These are phyloP conservation scores for Cnidoscolus chayamansa DNA, from an alignment of 441 rosid species.

Conservation along the genomic window DNA sequence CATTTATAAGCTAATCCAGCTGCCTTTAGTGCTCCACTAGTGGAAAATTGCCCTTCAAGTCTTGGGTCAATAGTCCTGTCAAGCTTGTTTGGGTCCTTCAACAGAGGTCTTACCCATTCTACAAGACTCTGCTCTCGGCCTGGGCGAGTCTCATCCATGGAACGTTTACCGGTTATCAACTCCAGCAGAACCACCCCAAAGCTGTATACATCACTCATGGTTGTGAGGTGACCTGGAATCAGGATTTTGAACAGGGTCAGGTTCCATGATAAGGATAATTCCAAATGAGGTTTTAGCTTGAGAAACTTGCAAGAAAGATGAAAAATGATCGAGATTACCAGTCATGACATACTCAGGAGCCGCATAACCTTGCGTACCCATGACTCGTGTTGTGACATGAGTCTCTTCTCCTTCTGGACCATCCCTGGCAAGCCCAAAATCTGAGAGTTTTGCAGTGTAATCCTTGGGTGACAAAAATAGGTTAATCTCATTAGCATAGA, in stretches of 20 bases:
- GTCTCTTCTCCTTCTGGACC: slow-evolving; percentile 85
- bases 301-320: neutral
- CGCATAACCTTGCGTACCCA: slow-evolving; percentile 90
- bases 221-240: slow-evolving; percentile 74
- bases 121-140: slow-evolving; percentile 54
- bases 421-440: slow-evolving; percentile 81
- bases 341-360: slow-evolving; percentile 87
- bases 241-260: slow-evolving; percentile 11
- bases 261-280: neutral
- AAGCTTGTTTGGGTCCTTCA: slow-evolving; percentile 52
- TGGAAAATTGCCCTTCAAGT: slow-evolving; percentile 57
- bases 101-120: slow-evolving; percentile 57
- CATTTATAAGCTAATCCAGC: slow-evolving; percentile 60
- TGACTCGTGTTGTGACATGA: slow-evolving; percentile 69
- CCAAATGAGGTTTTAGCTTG: no score
- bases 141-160: slow-evolving; percentile 52
- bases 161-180: slow-evolving; percentile 58
- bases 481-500: neutral
- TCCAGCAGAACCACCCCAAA: slow-evolving; percentile 81
- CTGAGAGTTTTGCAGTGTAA: slow-evolving; percentile 69
- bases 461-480: slow-evolving; percentile 37
- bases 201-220: slow-evolving; percentile 82
- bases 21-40: slow-evolving; percentile 49
- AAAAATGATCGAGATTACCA: slow-evolving; percentile 35
- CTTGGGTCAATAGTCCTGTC: slow-evolving; percentile 55